These are phyloP conservation scores for Cladosporium colombiae DNA, from an alignment of 2,329 filamentous ascomycete genomes.

Conservation along the genomic window DNA sequence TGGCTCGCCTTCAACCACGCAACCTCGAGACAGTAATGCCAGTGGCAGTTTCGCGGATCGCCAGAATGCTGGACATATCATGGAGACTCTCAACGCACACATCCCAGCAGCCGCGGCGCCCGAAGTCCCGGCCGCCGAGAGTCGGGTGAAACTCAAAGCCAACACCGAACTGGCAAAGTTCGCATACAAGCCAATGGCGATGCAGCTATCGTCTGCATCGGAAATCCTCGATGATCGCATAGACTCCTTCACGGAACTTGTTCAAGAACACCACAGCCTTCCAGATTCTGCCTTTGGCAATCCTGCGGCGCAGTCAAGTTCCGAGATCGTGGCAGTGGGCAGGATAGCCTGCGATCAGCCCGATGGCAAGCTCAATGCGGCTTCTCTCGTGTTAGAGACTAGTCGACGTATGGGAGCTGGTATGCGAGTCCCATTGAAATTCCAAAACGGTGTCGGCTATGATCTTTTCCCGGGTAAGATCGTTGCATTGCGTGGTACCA, in stretches of 20 bases:
- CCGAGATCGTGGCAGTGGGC: conserved; percentile 85
- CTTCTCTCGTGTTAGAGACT: conserved; percentile 84
- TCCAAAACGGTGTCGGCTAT: conserved; percentile 66
- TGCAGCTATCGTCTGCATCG: conserved; percentile 90
- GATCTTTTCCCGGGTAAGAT: conserved; percentile 95
- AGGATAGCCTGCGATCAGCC: conserved; percentile 84
- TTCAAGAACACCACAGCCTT: conserved; percentile 73
- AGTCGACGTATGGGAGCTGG: conserved; percentile 82
- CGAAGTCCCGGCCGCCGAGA: conserved; percentile 62
- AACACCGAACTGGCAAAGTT: conserved; percentile 90
- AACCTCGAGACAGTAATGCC: conserved; percentile 39
- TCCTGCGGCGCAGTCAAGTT: conserved; percentile 79
- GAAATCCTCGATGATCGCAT: conserved; percentile 94
- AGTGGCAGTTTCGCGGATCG: conserved; percentile 66
- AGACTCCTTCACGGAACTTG: conserved; percentile 77
- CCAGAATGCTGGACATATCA: conserved; percentile 73
- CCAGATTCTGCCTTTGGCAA: conserved; percentile 84
- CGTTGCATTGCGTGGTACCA: conserved; percentile 81
- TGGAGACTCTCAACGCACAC: conserved; percentile 81
- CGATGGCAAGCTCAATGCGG: conserved; percentile 83
- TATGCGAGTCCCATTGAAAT: conserved; percentile 74
- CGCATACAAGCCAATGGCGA: conserved; percentile 86
- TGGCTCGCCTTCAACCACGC: conserved; percentile 51
- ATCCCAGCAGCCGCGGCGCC: conserved; percentile 57
- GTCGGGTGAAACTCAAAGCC: conserved; percentile 80